A percentile compares a stretch with the other conserved stretches of the same genome.
Evolutionary conservation across 2,329 filamentous ascomycete species (phyloP).

Genomic region (Amauroascus niger): DNA sequence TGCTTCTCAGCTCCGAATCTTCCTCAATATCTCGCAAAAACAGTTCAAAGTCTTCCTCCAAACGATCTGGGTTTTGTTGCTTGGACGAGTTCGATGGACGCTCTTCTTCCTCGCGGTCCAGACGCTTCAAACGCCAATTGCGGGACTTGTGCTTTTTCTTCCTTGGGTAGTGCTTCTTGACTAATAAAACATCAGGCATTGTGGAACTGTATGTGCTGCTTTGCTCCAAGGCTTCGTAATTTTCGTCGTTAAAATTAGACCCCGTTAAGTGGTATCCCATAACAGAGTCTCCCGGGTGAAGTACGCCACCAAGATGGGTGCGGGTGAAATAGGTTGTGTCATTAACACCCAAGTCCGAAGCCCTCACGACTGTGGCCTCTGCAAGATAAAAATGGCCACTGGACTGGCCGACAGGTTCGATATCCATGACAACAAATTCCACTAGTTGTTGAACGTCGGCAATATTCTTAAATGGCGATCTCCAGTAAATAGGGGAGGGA

Average conservation of each 20-base stretch:
- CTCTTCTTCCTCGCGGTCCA: constrained; percentile 76
- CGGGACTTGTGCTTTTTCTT: constrained; percentile 73
- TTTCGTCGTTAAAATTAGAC: constrained; percentile 82
- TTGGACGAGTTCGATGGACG: constrained; percentile 16
- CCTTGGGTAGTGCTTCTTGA: constrained; percentile 92
- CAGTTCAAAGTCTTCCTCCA: constrained; percentile 92
- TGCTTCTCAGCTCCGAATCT: constrained; percentile 75
- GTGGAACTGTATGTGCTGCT: constrained; percentile 64
- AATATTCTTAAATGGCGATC: constrained; percentile 72
- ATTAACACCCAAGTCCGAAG: constrained; percentile 76
- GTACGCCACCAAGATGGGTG: constrained; percentile 76
- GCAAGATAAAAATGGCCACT: constrained; percentile 77
- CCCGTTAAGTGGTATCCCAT: constrained; percentile 89
- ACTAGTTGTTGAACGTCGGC: constrained; percentile 75
- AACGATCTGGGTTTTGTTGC: constrained; percentile 66
- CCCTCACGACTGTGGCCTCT: constrained; percentile 78
- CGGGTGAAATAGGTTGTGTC: constrained; percentile 81
- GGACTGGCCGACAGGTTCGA: constrained; percentile 64
- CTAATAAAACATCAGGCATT: constrained; percentile 84
- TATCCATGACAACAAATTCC: constrained; percentile 92
- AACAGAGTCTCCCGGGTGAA: constrained; percentile 82
- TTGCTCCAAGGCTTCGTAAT: constrained; percentile 73
- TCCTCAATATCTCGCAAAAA: constrained; percentile 96
- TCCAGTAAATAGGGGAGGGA: constrained; percentile 76
- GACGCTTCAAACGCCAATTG: constrained; percentile 91